Percentiles rank a stretch among this genome's conserved stretches.
These are phyloP conservation scores for Phytophthora niederhauseri DNA, from an alignment of 352 stramenopile species.

Conservation along the genomic window DNA sequence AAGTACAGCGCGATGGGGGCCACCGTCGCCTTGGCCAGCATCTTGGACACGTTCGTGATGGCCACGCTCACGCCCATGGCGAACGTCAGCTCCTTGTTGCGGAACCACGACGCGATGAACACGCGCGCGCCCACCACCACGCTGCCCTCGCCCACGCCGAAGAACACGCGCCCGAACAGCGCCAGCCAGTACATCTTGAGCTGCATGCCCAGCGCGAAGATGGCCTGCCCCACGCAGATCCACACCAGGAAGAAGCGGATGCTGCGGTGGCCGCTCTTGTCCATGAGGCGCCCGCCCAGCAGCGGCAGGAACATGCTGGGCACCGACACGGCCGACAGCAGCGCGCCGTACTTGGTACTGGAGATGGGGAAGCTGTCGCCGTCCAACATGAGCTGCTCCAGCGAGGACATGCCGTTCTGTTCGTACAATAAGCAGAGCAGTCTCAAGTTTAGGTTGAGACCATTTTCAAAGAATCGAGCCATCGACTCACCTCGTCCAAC, in stretches of 20 bases:
- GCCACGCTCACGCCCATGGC: conserved; percentile 90
- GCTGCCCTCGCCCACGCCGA: conserved; percentile 81
- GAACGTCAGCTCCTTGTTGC: conserved; percentile 85
- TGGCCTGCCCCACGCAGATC: conserved; percentile 84
- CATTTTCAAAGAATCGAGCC: too few relatives aligned
- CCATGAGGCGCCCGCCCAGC: conserved; percentile 73
- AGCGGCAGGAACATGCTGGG: conserved; percentile 87
- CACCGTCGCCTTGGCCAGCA: conserved; percentile 90
- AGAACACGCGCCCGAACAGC: conserved; percentile 83
- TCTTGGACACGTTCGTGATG: conserved; percentile 92
- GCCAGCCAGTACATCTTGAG: conserved; percentile 76
- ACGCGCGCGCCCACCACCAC: conserved; percentile 83
- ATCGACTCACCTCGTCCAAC: too few relatives aligned
- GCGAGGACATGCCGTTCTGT: conserved; percentile 82
- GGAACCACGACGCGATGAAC: conserved; percentile 87
- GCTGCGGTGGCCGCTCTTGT: conserved; percentile 77
- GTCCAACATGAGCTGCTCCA: conserved; percentile 83
- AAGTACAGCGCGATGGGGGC: conserved; percentile 87
- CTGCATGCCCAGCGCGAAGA: conserved; percentile 82
- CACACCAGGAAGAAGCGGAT: conserved; percentile 84
- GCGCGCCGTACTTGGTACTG: conserved; percentile 87
- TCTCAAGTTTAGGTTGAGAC: not conserved
- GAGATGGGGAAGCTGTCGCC: conserved; percentile 67
- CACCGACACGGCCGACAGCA: conserved; percentile 82
- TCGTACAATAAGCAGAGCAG: not conserved